Conservation (phyloP, 1,284 basidiomycete species). For the Fistulina hepatica region DNA sequence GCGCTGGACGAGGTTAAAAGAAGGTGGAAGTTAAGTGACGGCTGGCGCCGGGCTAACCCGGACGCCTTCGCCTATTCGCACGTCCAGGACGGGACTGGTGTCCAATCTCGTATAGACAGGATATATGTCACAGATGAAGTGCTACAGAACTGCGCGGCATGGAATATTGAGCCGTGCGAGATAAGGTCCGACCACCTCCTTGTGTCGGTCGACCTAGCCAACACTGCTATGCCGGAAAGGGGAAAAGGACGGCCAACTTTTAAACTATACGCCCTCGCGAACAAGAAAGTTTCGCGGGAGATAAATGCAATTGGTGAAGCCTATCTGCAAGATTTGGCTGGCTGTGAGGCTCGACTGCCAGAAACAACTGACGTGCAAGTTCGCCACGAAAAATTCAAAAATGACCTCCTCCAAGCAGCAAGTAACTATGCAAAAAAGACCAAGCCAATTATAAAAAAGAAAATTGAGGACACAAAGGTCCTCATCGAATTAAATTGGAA, state of each 20-base stretch:
- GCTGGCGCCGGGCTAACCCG: constrained; percentile 1
- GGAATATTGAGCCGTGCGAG: constrained; percentile 4
- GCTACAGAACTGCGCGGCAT: constrained; percentile 1
- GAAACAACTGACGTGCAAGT: too few species aligned
- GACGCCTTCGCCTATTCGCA: constrained; percentile 8
- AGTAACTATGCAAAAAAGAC: too few species aligned
- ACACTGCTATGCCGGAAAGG: constrained; percentile 2
- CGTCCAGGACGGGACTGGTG: neutral
- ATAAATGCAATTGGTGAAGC: neutral
- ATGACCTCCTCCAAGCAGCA: too few species aligned
- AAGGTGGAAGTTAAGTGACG: neutral
- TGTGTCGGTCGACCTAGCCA: constrained; percentile 1
- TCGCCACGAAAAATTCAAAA: too few species aligned
- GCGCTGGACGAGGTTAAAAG: constrained; percentile 1
- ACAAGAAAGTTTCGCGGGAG: neutral
- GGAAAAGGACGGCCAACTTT: constrained; percentile 4
- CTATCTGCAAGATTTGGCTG: neutral
- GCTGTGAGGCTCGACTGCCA: neutral
- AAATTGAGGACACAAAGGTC: constrained; percentile 9
- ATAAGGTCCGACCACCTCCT: constrained; percentile 6
- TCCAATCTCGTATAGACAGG: constrained; percentile 4
- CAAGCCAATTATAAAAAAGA: neutral
- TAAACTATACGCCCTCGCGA: neutral
- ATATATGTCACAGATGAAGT: neutral
- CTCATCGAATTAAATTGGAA: neutral